Conservation (phyloP, 2,329 filamentous ascomycete species). For the Botrytis fabae region DNA sequence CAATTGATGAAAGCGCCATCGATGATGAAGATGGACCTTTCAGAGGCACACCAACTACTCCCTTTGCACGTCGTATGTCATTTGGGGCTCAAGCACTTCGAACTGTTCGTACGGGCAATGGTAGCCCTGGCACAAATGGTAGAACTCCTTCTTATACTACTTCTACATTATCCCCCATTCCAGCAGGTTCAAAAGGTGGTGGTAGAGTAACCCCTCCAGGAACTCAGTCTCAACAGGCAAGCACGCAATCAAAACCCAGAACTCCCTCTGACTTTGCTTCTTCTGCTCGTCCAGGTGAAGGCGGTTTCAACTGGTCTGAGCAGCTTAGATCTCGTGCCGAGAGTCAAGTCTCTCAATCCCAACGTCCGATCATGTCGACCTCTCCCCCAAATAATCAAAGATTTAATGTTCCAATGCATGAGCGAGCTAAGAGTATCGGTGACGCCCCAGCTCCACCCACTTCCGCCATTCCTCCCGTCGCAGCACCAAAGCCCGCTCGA, state of each 20-base stretch:
- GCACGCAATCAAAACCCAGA: slow-evolving; percentile 56
- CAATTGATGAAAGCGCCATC: slow-evolving; percentile 70
- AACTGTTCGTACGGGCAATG: slow-evolving; percentile 41
- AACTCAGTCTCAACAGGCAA: slow-evolving; percentile 51
- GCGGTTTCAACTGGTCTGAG: slow-evolving; percentile 94
- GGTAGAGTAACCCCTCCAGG: slow-evolving; percentile 35
- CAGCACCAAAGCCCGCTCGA: slow-evolving; percentile 44
- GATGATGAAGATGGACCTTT: slow-evolving; percentile 61
- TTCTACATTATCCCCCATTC: slow-evolving; percentile 35
- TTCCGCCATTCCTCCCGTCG: slow-evolving; percentile 46
- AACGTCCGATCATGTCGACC: slow-evolving; percentile 57
- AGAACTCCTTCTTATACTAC: slow-evolving; percentile 39
- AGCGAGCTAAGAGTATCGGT: slow-evolving; percentile 69
- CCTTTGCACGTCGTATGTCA: slow-evolving; percentile 83
- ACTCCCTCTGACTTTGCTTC: slow-evolving; percentile 64
- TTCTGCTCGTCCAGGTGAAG: slow-evolving; percentile 73
- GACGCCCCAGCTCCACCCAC: slow-evolving; percentile 59
- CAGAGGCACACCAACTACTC: slow-evolving; percentile 65
- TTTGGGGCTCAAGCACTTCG: slow-evolving; percentile 73
- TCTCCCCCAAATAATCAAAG: slow-evolving; percentile 47
- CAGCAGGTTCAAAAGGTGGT: slow-evolving; percentile 33
- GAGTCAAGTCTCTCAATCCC: slow-evolving; percentile 62
- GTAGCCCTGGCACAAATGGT: slow-evolving; percentile 38
- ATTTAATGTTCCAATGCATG: slow-evolving; percentile 48
- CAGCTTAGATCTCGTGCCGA: slow-evolving; percentile 90